Evolutionary conservation across 768 basidiomycete species (phyloP).

Genomic region (Termitomyces sp.): DNA sequence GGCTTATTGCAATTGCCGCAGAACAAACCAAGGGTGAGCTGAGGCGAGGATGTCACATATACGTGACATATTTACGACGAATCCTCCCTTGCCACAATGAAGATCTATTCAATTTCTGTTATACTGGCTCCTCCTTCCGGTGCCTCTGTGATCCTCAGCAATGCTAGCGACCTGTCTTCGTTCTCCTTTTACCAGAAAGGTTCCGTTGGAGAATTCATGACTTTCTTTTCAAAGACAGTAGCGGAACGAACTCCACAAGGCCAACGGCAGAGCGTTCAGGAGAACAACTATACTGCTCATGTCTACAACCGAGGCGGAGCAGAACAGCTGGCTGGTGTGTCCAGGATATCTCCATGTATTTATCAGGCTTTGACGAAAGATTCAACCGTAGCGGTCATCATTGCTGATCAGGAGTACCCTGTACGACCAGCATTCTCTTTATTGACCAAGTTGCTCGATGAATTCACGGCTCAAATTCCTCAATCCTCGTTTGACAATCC

Average conservation of each 20-base stretch:
- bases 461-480: slow-evolving; percentile 79
- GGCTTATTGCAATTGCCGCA: no score
- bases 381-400: slow-evolving; percentile 65
- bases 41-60: slow-evolving; percentile 3
- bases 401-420: slow-evolving; percentile 95
- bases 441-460: slow-evolving; percentile 88
- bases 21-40: no score
- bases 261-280: slow-evolving; percentile 90
- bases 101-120: slow-evolving; percentile 80
- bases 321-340: slow-evolving; percentile 77
- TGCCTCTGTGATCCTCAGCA: slow-evolving; percentile 57
- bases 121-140: slow-evolving; percentile 62
- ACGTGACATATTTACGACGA: slow-evolving; percentile 6
- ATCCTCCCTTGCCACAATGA: slow-evolving; percentile 48
- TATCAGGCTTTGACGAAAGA: slow-evolving; percentile 4
- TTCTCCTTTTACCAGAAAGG: slow-evolving; percentile 94
- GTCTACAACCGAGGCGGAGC: slow-evolving; percentile 89
- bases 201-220: slow-evolving; percentile 86
- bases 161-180: slow-evolving; percentile 75
- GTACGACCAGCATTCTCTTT: slow-evolving; percentile 95
- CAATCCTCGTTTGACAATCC: slow-evolving; percentile 63
- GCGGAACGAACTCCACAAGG: slow-evolving; percentile 82
- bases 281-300: slow-evolving; percentile 90
- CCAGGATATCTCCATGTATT: neutral
- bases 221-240: slow-evolving; percentile 91